phyloP scores from a whole-genome alignment of 495 filamentous ascomycete genomes.

The Penicillium tannophilum region DNA sequence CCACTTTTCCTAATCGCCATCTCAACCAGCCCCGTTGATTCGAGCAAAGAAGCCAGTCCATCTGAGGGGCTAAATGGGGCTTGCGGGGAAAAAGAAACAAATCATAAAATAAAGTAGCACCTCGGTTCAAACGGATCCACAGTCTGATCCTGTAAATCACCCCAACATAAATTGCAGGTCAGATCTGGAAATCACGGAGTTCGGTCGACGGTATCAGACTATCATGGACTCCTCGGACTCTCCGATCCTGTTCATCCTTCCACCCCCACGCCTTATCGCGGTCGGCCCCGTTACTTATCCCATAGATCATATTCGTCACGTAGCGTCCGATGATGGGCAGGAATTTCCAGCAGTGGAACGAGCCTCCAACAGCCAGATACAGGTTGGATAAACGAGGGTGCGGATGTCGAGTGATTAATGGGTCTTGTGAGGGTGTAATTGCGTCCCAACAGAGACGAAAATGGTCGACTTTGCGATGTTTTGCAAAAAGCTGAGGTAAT shows the following conservation, averaged over 20 bases:
- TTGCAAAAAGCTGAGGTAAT: conserved; percentile 3
- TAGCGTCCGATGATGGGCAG: conserved; percentile 54
- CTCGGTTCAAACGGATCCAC: neutral
- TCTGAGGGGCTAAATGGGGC: neutral
- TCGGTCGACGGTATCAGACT: conserved; percentile 7
- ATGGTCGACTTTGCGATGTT: conserved; percentile 11
- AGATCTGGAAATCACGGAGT: conserved; percentile 10
- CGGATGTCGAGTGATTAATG: conserved; percentile 45
- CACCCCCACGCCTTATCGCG: conserved; percentile 15
- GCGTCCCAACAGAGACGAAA: conserved; percentile 44
- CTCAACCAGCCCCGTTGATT: neutral
- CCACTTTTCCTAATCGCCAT: neutral
- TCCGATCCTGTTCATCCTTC: conserved; percentile 5
- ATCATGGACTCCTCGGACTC: conserved; percentile 20
- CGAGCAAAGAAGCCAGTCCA: neutral
- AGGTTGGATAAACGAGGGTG: conserved; percentile 45
- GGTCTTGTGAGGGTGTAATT: conserved; percentile 43
- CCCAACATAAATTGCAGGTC: neutral
- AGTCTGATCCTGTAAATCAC: neutral
- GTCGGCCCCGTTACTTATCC: conserved; percentile 14
- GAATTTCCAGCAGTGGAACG: conserved; percentile 55
- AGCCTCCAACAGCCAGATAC: conserved; percentile 45
- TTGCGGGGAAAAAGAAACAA: neutral
- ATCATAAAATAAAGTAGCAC: neutral
- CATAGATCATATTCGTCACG: conserved; percentile 48